Conservation (phyloP, 179 eudicot species). For the Drosera spatulata region DNA sequence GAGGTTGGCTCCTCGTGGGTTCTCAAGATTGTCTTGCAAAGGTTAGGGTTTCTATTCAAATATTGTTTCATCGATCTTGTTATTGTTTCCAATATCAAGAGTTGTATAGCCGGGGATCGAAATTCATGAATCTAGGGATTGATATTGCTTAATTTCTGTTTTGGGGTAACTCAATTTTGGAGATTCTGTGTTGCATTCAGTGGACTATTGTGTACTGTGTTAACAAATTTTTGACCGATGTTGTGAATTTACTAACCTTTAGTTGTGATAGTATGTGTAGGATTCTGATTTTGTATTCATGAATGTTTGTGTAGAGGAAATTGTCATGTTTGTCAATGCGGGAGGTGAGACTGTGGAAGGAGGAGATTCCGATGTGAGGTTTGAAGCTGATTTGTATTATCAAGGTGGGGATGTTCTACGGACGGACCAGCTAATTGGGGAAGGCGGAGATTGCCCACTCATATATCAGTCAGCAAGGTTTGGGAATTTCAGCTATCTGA, state of each 20-base stretch:
- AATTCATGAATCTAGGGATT: too few relatives aligned
- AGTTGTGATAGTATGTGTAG: background rate
- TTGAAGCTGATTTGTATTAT: slow-evolving; percentile 51
- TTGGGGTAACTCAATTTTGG: too few relatives aligned
- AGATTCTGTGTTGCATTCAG: too few relatives aligned
- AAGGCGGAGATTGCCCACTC: slow-evolving; percentile 61
- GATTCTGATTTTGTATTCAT: background rate
- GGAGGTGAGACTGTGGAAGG: slow-evolving; percentile 37
- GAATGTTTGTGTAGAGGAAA: slow-evolving; percentile 39
- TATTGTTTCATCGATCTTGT: background rate
- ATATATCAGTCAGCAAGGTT: slow-evolving; percentile 72
- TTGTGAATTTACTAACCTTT: background rate
- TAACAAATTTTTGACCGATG: background rate
- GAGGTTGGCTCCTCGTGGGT: slow-evolving; percentile 41
- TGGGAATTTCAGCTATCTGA: slow-evolving; percentile 62
- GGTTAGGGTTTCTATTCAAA: slow-evolving; percentile 25
- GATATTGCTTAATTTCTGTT: too few relatives aligned
- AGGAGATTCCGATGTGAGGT: slow-evolving; percentile 29
- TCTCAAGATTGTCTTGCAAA: slow-evolving; percentile 33
- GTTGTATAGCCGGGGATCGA: background rate
- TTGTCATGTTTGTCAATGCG: slow-evolving; percentile 73
- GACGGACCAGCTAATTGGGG: slow-evolving; percentile 54
- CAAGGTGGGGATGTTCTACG: slow-evolving; percentile 64
- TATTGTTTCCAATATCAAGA: background rate
- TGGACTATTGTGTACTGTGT: too few relatives aligned